phyloP scores from a whole-genome alignment of 148 eudicot genomes.

The Euryodendron excelsum region DNA sequence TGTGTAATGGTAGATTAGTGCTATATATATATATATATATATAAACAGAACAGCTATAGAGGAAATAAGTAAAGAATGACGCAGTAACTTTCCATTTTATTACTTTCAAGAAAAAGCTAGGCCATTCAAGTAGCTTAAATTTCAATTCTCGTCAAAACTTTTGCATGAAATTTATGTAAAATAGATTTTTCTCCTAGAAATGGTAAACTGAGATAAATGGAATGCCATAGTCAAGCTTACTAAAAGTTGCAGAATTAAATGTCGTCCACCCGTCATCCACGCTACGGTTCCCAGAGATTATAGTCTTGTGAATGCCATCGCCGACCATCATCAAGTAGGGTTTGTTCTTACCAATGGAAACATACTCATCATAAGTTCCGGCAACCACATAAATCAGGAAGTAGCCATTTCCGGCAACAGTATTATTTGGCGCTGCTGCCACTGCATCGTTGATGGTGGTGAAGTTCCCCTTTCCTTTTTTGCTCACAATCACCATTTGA shows the following conservation, averaged over 20 bases:
- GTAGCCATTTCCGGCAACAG: constrained; percentile 43
- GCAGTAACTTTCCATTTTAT: too few relatives aligned
- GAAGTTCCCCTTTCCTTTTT: constrained; percentile 51
- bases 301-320: constrained; percentile 68
- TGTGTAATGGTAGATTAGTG: too few relatives aligned
- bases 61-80: too few relatives aligned
- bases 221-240: constrained; percentile 33
- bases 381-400: constrained; percentile 53
- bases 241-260: constrained; percentile 63
- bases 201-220: too few relatives aligned
- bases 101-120: too few relatives aligned
- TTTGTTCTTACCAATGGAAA: constrained; percentile 49
- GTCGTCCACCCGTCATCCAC: constrained; percentile 61
- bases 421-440: constrained; percentile 46
- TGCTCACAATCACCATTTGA: constrained; percentile 26
- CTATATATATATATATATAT: too few relatives aligned
- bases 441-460: constrained; percentile 51
- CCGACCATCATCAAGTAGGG: constrained; percentile 66
- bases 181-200: too few relatives aligned
- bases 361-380: constrained; percentile 60
- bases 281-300: constrained; percentile 62
- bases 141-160: too few relatives aligned
- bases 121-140: too few relatives aligned
- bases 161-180: too few relatives aligned
- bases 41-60: too few relatives aligned